Evolutionary conservation across 2,329 filamentous ascomycete species (phyloP).

Genomic region (Epichloe bromicola): DNA sequence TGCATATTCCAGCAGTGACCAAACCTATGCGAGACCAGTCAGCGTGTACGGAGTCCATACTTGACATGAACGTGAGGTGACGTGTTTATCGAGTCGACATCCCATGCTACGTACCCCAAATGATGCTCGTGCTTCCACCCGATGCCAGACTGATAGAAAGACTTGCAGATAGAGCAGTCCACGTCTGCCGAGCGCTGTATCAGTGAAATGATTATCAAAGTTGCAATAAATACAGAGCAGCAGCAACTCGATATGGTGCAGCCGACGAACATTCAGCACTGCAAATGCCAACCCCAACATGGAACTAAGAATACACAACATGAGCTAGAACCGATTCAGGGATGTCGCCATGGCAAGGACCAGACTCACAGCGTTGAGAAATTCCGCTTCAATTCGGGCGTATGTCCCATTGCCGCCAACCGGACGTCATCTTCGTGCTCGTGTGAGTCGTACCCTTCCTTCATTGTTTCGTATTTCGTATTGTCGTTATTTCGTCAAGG

Average conservation of each 20-base stretch:
- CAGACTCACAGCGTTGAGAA: constrained; percentile 13
- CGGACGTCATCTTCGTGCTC: constrained; percentile 13
- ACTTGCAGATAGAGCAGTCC: constrained; percentile 33
- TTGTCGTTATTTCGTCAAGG: too few species aligned
- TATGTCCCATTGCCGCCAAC: constrained; percentile 14
- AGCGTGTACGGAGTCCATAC: too few species aligned
- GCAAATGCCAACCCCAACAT: constrained; percentile 33
- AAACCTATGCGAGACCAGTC: constrained; percentile 9
- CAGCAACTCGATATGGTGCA: neutral
- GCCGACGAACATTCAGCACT: constrained; percentile 25
- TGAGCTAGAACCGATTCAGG: neutral
- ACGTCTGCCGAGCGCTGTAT: constrained; percentile 15
- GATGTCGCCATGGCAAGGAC: too few species aligned
- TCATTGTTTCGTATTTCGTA: constrained; percentile 4
- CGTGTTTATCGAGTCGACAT: neutral
- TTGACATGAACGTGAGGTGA: too few species aligned
- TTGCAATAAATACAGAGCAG: too few species aligned
- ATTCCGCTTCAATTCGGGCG: constrained; percentile 13
- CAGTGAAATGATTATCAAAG: too few species aligned
- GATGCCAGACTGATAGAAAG: constrained; percentile 43
- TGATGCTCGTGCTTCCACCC: constrained; percentile 53
- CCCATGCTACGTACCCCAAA: constrained; percentile 43
- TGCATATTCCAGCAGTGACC: constrained; percentile 21
- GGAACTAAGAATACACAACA: constrained; percentile 4
- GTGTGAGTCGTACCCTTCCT: neutral